Conservation (phyloP, 345 rosid genomes). For the Citrus unshiu region DNA sequence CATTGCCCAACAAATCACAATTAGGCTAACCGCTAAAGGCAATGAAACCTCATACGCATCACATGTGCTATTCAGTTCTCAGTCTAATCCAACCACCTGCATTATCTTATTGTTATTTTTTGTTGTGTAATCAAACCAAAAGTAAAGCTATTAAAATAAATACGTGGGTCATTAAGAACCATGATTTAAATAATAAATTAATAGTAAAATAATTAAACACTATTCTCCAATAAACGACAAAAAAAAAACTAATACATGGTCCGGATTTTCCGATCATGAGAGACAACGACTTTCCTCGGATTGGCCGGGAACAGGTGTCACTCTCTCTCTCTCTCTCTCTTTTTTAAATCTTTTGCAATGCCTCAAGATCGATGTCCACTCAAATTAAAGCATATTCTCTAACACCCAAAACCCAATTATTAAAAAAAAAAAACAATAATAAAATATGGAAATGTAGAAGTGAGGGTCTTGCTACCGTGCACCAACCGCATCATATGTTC, state of each 20-base stretch:
- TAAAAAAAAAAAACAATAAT: not conserved
- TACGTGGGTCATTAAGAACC: constrained; percentile 13
- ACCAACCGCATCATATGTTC: too few species aligned
- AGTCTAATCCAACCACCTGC: not conserved
- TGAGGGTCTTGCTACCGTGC: too few species aligned
- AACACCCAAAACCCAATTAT: not conserved
- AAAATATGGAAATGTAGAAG: not conserved
- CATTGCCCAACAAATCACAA: not conserved
- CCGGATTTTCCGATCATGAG: constrained; percentile 5
- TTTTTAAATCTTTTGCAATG: not conserved
- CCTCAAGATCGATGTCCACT: not conserved
- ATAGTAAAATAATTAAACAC: too few species aligned
- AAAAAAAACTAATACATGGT: constrained; percentile 9
- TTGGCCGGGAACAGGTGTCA: constrained; percentile 5
- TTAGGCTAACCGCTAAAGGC: not conserved
- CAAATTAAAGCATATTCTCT: not conserved
- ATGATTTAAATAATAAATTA: not conserved
- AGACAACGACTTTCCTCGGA: not conserved
- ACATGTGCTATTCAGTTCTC: not conserved
- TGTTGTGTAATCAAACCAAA: not conserved
- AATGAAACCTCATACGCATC: not conserved
- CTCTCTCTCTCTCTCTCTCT: not conserved
- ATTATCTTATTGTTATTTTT: not conserved
- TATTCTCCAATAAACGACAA: not conserved
- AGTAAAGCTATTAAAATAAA: not conserved